A percentile compares a stretch with the other conserved stretches of the same genome.
phyloP scores from a whole-genome alignment of 2,329 filamentous ascomycete genomes.

The Rhinocladiella similis region DNA sequence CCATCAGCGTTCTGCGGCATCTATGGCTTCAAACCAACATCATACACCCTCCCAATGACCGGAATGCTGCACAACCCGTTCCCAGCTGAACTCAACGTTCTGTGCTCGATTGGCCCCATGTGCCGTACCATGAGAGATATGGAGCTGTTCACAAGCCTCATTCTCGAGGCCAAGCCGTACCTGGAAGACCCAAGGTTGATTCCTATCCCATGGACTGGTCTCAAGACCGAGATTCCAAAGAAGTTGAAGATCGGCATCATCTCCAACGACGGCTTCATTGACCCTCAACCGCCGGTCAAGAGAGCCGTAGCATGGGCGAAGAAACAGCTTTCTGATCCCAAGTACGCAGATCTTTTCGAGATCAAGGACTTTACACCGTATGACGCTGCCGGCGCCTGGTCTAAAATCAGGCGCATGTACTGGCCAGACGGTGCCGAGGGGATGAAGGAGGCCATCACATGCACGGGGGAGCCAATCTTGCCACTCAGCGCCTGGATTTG shows the following conservation, averaged over 20 bases:
- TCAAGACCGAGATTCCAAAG: conserved; percentile 15
- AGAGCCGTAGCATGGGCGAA: conserved; percentile 47
- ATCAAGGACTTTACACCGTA: conserved; percentile 44
- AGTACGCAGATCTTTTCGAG: conserved; percentile 40
- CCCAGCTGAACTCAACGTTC: conserved; percentile 17
- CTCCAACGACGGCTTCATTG: conserved; percentile 64
- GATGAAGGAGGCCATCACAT: conserved; percentile 7
- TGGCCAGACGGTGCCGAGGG: conserved; percentile 13
- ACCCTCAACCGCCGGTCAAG: conserved; percentile 64
- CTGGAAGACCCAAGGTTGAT: conserved; percentile 51
- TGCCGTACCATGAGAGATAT: conserved; percentile 47
- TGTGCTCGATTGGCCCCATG: conserved; percentile 17
- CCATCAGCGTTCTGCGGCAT: conserved; percentile 43
- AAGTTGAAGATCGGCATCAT: conserved; percentile 60
- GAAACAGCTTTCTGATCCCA: conserved; percentile 32
- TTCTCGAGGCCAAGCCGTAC: conserved; percentile 52
- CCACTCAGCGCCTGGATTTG: conserved; percentile 16
- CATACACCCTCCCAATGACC: conserved; percentile 40
- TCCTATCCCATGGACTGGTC: conserved; percentile 51
- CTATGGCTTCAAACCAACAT: conserved; percentile 43
- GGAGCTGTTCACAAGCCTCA: conserved; percentile 43
- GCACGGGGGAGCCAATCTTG: conserved; percentile 13
- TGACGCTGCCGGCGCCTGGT: conserved; percentile 12
- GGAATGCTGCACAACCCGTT: conserved; percentile 10
- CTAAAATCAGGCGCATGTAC: conserved; percentile 12